Base-by-base conservation (phyloP, 805 yeast species). In the Yueomyces sp. region DNA sequence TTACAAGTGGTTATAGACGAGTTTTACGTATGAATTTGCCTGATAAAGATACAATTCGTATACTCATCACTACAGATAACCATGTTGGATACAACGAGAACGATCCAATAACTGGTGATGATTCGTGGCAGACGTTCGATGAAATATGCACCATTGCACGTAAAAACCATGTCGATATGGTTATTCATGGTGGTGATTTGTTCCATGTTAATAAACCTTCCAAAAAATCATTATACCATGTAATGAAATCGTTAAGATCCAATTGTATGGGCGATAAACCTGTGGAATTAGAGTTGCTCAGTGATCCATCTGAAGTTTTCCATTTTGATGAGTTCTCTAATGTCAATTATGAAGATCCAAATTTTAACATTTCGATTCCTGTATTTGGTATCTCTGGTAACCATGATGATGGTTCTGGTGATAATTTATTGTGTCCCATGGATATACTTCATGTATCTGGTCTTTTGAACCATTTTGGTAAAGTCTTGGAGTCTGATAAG, bases 321-420 rank as follows among this genome's bases (percentile, higher is more conserved):
- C 45, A 52, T 31, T 78, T 74, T 41, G 79, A 76, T 44, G 81
- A 83, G 19, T 70, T 82, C 50, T 74, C 79, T 41, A 73, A 75
- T 44, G 83, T 88, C 29, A 87, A 87, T 55, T 94, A 85, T 59
- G 92, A 85, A 56, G 97, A 92, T 59, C 86, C 90, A 2, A 86
- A 92, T 59, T 63, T 85, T 47, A 92, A 92, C 60, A 80, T 92
- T 3, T 78, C 94, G 0, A 73, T 88, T 12, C 98, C 98, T 0
- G 74, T 92, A 6, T 86, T 92, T 67, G 90, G 88, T 5, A 90
- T 92, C 3, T 78, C 90, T 40, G 98, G 98, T 2, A 92, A 92
- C 55, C 98, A 92, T 59, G 98, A 92, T 62, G 97, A 92, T 62
- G 85, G 95, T 3, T 84, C 95, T 0, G 97, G 97, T 1, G 84